Evolutionary conservation across 345 rosid species (phyloP).

Genomic region (thale cress (Arabidopsis thaliana)): DNA sequence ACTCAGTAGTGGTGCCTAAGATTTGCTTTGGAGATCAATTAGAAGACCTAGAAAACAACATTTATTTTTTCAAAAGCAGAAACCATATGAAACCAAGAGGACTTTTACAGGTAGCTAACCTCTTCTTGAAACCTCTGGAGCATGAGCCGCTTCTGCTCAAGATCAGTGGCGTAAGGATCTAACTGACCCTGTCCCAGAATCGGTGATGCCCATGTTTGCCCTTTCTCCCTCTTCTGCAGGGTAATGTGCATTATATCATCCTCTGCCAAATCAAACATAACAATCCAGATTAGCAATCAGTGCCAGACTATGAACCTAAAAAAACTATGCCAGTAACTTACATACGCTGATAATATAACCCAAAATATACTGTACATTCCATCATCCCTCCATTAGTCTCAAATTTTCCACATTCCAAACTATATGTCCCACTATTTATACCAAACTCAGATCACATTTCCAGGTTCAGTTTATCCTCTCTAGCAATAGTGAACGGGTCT

Average conservation of each 20-base stretch:
- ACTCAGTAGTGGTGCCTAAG: not conserved
- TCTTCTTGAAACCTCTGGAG: slow-evolving; percentile 96
- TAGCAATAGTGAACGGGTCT: not conserved
- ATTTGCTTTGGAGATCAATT: not conserved
- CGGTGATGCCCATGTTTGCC: slow-evolving; percentile 91
- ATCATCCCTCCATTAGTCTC: slow-evolving; percentile 5
- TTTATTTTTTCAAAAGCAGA: not conserved
- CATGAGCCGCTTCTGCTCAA: slow-evolving; percentile 92
- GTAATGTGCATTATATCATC: slow-evolving; percentile 86
- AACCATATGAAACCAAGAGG: slow-evolving; percentile 1
- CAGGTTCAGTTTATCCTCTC: slow-evolving; percentile 5
- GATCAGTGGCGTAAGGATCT: slow-evolving; percentile 69
- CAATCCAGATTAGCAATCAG: slow-evolving; percentile 2
- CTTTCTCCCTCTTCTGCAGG: slow-evolving; percentile 88
- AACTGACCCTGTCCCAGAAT: slow-evolving; percentile 79
- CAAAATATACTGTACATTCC: not conserved
- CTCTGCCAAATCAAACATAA: slow-evolving; percentile 53
- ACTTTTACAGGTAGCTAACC: slow-evolving; percentile 49
- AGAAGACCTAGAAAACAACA: not conserved
- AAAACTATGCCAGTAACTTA: not conserved
- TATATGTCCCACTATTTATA: not conserved
- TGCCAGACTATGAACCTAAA: not conserved
- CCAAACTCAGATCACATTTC: slow-evolving; percentile 4
- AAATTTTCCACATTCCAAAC: not conserved
- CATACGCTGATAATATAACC: not conserved